Percentiles rank a stretch among this genome's conserved stretches.
Evolutionary conservation across 495 filamentous ascomycete species (phyloP).

Genomic region (Penicillium samsonianum): DNA sequence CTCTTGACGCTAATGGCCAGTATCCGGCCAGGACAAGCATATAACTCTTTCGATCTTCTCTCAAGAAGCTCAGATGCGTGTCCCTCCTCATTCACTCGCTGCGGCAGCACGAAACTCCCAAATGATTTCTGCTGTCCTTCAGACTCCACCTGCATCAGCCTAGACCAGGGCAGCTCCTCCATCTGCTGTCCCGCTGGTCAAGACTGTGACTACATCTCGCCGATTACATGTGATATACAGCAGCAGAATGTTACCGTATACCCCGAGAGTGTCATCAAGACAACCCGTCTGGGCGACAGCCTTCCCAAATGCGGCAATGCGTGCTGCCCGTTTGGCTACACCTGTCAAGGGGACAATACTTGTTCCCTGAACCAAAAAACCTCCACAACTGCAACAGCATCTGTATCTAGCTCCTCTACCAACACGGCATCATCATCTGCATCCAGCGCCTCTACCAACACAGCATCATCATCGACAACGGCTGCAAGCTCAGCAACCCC

Average conservation of each 20-base stretch:
- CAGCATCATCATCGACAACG: constrained; percentile 13
- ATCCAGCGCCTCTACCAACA: neutral
- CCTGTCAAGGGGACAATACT: constrained; percentile 54
- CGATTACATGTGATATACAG: constrained; percentile 70
- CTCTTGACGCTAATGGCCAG: constrained; percentile 28
- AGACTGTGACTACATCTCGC: constrained; percentile 64
- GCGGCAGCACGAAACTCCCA: constrained; percentile 58
- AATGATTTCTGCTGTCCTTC: constrained; percentile 74
- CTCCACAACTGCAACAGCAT: constrained; percentile 26
- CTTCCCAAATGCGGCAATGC: constrained; percentile 58
- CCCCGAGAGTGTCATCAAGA: constrained; percentile 67
- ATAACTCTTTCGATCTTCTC: constrained; percentile 33
- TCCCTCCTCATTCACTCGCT: constrained; percentile 49
- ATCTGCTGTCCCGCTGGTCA: constrained; percentile 73
- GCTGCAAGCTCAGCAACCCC: constrained; percentile 24
- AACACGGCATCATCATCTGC: constrained; percentile 8
- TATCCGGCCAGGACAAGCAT: constrained; percentile 33
- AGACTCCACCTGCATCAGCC: constrained; percentile 59
- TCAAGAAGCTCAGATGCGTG: constrained; percentile 44
- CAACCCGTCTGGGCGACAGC: constrained; percentile 58
- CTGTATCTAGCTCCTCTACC: neutral
- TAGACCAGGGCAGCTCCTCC: constrained; percentile 67
- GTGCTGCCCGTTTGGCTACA: constrained; percentile 81
- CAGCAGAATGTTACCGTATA: constrained; percentile 63
- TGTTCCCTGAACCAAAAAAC: constrained; percentile 44